Evolutionary conservation across 2,329 filamentous ascomycete species (phyloP).

Genomic region (Colletotrichum phormii): DNA sequence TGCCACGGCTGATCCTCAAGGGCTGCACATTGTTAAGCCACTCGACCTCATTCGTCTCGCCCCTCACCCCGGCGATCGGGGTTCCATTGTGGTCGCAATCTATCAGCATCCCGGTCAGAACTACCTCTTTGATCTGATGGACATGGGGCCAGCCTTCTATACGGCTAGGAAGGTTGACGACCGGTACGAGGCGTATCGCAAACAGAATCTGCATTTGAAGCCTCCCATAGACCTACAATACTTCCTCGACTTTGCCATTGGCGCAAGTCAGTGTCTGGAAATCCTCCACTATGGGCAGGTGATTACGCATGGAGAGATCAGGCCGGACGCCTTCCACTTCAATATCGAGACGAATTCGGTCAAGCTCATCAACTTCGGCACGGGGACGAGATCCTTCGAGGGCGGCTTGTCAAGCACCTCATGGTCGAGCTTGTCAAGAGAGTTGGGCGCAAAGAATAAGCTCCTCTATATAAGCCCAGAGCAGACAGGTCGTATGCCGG

Average conservation of each 20-base stretch:
- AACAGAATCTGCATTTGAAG: conserved; percentile 59
- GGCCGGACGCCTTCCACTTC: conserved; percentile 92
- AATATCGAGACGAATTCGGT: conserved; percentile 77
- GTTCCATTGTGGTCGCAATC: conserved; percentile 80
- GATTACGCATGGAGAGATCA: conserved; percentile 89
- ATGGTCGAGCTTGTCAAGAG: conserved; percentile 85
- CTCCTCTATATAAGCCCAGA: conserved; percentile 93
- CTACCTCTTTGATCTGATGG: conserved; percentile 75
- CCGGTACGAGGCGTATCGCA: conserved; percentile 57
- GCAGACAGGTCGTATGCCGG: conserved; percentile 92
- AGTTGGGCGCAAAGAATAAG: conserved; percentile 89
- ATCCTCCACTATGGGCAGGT: conserved; percentile 90
- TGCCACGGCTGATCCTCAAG: conserved; percentile 76
- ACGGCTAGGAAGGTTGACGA: conserved; percentile 65
- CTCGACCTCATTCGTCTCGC: conserved; percentile 82
- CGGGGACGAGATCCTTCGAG: conserved; percentile 88
- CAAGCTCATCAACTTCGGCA: conserved; percentile 86
- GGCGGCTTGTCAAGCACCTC: conserved; percentile 87
- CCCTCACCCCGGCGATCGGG: conserved; percentile 75
- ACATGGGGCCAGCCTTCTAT: conserved; percentile 83
- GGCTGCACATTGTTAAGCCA: conserved; percentile 82
- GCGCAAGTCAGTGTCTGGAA: conserved; percentile 86
- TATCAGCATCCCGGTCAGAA: conserved; percentile 84
- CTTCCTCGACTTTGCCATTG: conserved; percentile 93
- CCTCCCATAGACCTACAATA: conserved; percentile 76